Conservation (phyloP, 768 basidiomycete genomes). For the Naematelia aurantialba region DNA sequence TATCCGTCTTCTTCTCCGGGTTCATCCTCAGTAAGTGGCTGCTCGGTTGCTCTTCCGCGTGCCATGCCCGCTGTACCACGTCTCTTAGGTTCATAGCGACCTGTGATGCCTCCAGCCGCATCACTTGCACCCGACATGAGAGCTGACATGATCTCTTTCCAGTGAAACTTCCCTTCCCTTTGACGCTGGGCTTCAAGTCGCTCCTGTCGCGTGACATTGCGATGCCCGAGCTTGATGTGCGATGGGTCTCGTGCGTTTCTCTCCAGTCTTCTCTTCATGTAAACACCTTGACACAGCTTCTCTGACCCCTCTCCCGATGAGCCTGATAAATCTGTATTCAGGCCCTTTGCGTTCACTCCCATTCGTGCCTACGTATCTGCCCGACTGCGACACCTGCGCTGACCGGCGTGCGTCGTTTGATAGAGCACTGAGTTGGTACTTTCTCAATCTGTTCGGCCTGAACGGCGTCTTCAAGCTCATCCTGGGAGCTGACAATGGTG, state of each 20-base stretch:
- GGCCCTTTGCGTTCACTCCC: too few species aligned
- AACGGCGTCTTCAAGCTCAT: constrained; percentile 93
- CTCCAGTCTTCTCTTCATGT: background rate
- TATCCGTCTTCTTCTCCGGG: constrained; percentile 98
- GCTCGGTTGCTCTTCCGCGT: background rate
- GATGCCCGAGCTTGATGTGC: constrained; percentile 93
- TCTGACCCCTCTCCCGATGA: too few species aligned
- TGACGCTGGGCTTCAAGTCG: constrained; percentile 94
- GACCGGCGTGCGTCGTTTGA: too few species aligned
- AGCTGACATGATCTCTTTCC: constrained; percentile 1
- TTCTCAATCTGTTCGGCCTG: constrained; percentile 96
- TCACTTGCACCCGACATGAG: background rate
- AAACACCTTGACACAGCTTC: too few species aligned
- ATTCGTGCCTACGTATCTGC: too few species aligned
- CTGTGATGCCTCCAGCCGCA: too few species aligned
- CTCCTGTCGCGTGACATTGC: constrained; percentile 96
- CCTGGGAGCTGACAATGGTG: constrained; percentile 84
- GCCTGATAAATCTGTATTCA: too few species aligned
- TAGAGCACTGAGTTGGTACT: constrained; percentile 87
- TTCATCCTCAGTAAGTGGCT: constrained; percentile 84
- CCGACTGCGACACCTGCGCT: too few species aligned
- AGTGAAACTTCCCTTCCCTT: constrained; percentile 96
- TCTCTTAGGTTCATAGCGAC: too few species aligned
- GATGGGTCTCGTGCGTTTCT: constrained; percentile 79
- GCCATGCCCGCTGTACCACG: background rate